These are phyloP conservation scores for Penicillium taxi DNA, from an alignment of 495 filamentous ascomycete genomes.

Conservation along the genomic window DNA sequence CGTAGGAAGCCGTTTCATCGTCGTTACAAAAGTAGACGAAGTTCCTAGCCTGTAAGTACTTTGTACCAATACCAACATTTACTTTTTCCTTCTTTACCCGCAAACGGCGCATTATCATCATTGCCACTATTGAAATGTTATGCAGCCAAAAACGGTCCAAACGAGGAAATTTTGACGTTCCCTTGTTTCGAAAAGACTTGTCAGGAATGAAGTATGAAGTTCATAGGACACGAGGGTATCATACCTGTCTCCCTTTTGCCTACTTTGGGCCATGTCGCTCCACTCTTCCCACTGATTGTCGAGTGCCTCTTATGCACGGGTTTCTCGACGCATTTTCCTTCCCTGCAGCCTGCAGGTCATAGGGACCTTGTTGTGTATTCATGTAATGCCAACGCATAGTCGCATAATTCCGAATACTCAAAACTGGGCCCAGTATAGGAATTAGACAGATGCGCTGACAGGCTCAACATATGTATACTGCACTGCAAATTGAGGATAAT, in stretches of 20 bases:
- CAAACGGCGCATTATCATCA: slow-evolving; percentile 9
- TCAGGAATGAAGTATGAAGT: slow-evolving; percentile 15
- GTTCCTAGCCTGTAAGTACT: too few relatives aligned
- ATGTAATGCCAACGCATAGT: slow-evolving; percentile 1
- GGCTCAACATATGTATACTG: too few relatives aligned
- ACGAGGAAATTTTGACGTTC: too few relatives aligned
- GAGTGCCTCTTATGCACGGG: slow-evolving; percentile 16
- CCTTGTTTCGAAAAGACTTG: slow-evolving; percentile 1
- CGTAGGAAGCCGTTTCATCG: too few relatives aligned
- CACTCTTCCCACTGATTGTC: slow-evolving; percentile 8
- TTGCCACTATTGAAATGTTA: slow-evolving; percentile 8
- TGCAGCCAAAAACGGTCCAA: neutral
- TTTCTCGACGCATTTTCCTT: slow-evolving; percentile 12
- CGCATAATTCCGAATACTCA: too few relatives aligned
- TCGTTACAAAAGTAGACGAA: too few relatives aligned
- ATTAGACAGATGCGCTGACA: too few relatives aligned
- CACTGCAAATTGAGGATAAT: too few relatives aligned
- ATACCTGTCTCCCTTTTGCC: slow-evolving; percentile 15
- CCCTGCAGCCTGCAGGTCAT: slow-evolving; percentile 19
- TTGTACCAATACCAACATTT: slow-evolving; percentile 7
- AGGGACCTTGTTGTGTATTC: slow-evolving; percentile 9
- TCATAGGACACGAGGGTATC: slow-evolving; percentile 14
- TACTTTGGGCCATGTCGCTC: slow-evolving; percentile 7
- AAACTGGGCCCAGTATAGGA: too few relatives aligned
- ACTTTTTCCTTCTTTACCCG: slow-evolving; percentile 8